phyloP scores from a whole-genome alignment of 768 basidiomycete genomes.

The Trichaptum fuscoviolaceum region DNA sequence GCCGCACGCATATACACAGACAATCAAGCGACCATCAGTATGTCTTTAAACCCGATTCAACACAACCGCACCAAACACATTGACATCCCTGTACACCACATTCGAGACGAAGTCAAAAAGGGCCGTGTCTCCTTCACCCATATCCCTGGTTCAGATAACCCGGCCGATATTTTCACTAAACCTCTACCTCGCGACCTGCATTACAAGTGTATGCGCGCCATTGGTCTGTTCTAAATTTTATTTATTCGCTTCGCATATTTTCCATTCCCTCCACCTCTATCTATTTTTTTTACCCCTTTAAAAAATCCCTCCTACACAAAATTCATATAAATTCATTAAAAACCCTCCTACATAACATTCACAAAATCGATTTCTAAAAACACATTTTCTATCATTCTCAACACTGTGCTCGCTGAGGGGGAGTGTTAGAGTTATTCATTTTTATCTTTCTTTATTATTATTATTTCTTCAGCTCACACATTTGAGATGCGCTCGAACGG shows the following conservation, averaged over 20 bases:
- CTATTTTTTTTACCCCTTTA: background rate
- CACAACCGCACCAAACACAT: conserved; percentile 40
- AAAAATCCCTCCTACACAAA: background rate
- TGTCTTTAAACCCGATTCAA: conserved; percentile 28
- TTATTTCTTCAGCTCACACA: background rate
- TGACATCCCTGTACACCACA: conserved; percentile 33
- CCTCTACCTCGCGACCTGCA: conserved; percentile 16
- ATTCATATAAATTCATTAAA: background rate
- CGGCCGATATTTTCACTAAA: conserved; percentile 39
- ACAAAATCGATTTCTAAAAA: background rate
- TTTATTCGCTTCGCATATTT: background rate
- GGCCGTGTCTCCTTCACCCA: conserved; percentile 23
- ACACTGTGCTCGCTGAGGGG: background rate
- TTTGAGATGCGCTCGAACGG: background rate
- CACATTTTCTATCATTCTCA: background rate
- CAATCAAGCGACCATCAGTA: conserved; percentile 32
- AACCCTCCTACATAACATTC: background rate
- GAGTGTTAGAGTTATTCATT: background rate
- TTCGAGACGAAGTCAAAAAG: conserved; percentile 29
- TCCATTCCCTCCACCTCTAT: background rate
- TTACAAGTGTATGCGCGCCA: background rate
- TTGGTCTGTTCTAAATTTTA: background rate
- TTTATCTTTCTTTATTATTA: background rate
- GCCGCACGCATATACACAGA: conserved; percentile 24
- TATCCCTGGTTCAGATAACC: conserved; percentile 29